Conservation (phyloP, 1,284 basidiomycete genomes). For the Trichosporon sp. region DNA sequence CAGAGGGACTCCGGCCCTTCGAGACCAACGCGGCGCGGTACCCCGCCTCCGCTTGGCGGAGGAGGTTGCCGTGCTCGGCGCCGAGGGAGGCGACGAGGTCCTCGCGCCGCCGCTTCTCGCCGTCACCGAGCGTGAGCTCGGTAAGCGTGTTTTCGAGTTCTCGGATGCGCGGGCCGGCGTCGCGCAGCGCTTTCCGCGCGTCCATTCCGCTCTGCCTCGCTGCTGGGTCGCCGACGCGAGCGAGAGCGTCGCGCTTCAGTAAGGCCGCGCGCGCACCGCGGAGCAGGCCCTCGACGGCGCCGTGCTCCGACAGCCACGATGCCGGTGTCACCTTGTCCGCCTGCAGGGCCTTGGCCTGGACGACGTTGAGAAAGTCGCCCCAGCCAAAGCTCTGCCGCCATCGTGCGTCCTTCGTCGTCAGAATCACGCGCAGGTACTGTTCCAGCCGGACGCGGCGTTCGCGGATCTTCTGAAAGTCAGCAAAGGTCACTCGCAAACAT, state of each 20-base stretch:
- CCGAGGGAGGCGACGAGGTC: conserved; percentile 78
- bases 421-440: conserved; percentile 79
- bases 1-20: not conserved
- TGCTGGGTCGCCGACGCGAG: conserved; percentile 70
- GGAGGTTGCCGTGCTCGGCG: conserved; percentile 67
- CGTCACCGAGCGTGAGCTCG: conserved; percentile 65
- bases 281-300: conserved; percentile 70
- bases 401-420: conserved; percentile 73
- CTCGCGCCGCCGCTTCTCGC: conserved; percentile 77
- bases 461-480: conserved; percentile 62
- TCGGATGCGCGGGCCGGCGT: conserved; percentile 69
- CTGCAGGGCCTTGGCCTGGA: conserved; percentile 25
- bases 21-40: conserved; percentile 30
- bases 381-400: conserved; percentile 83
- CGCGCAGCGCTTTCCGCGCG: conserved; percentile 79
- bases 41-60: conserved; percentile 54
- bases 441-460: conserved; percentile 77
- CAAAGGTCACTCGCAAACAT: too few relatives aligned
- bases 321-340: conserved; percentile 66
- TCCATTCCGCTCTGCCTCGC: conserved; percentile 79
- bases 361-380: conserved; percentile 78
- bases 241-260: conserved; percentile 80
- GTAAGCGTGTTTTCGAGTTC: conserved; percentile 71
- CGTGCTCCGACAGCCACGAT: conserved; percentile 81
- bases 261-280: conserved; percentile 79